Base-by-base conservation (phyloP, 176 grass and related monocot species). In the Thinopyrum elongatum region DNA sequence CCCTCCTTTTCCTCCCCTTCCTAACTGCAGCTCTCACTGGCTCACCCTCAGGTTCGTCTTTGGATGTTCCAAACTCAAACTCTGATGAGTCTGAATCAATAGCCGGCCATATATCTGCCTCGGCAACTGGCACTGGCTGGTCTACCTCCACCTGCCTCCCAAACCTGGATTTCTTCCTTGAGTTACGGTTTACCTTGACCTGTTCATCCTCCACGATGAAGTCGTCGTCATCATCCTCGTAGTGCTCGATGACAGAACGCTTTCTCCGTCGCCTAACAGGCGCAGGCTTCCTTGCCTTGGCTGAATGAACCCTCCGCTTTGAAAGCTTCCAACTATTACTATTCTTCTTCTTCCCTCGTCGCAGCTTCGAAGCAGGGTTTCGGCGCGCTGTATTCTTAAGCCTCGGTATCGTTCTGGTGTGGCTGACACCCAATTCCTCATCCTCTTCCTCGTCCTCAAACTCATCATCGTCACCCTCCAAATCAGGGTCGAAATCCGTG, bases 131-230 rank as follows among this genome's bases (percentile, higher is more conserved):
- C 67, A 35, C 65, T 29, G 19, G 78, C 59, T 16, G 31, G 27
- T 75, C 41, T 29, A 71, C 70, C 35, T 27, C 83, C n/a, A 53
- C 25, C 68, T 72, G 63, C 76, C 70, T 90, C 57, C 79, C 72
- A 51, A 39, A 33, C 83, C 84, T 92, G 29, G 88, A 88, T 16
- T 70, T 86, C 63, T 83, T 92, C 79, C 72, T 90, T 58, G 87
- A 60, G 5, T 67, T 84, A 10, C 34, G 49, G 84, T 51, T 11
- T 13, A 81, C 65, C 39, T 69, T 33, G 4, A 55, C 38, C 69
- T 64, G 58, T 86, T 95, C 93, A 79, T 95, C 91, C 31, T 94
- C 90, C 77, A 95, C 80, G 44, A 90, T 87, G 89, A 95, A 95
- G 80, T 90, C 95, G 2, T 92, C 63, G 14, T 67, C 88, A 36